These are phyloP conservation scores for Cinchona pubescens DNA, from an alignment of 257 asterid species.

Conservation along the genomic window DNA sequence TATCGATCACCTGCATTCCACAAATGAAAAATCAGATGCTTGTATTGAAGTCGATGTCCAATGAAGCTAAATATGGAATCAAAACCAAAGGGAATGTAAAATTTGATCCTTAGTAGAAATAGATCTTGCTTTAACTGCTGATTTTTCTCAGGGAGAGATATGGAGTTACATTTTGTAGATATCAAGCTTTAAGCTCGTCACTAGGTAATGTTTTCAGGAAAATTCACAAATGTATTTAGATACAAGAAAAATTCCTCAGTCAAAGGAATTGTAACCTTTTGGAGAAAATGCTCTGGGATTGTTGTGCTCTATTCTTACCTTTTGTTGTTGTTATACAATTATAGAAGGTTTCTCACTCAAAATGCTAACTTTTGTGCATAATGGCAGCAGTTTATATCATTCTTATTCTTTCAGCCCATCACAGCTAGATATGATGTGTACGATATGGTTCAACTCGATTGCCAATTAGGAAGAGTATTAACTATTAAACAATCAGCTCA, in stretches of 20 bases:
- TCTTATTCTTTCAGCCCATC: neutral
- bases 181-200: neutral
- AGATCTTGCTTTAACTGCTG: no score
- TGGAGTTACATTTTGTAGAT: neutral
- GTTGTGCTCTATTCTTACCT: neutral
- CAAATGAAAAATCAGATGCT: neutral
- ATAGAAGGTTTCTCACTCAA: no score
- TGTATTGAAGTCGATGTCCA: neutral
- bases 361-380: no score
- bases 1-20: conserved; percentile 61
- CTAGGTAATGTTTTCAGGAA: neutral
- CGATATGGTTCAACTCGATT: neutral
- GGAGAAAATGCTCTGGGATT: neutral
- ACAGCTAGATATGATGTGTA: neutral
- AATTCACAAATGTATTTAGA: neutral
- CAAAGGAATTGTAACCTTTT: neutral
- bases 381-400: neutral
- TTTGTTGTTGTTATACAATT: neutral
- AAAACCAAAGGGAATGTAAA: neutral
- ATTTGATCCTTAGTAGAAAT: neutral
- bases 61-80: neutral
- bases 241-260: neutral
- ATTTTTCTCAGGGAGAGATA: no score
- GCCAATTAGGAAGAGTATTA: no score
- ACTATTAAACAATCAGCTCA: neutral